Conservation (phyloP, 305 asterid genomes). For the Rubia occidens region DNA sequence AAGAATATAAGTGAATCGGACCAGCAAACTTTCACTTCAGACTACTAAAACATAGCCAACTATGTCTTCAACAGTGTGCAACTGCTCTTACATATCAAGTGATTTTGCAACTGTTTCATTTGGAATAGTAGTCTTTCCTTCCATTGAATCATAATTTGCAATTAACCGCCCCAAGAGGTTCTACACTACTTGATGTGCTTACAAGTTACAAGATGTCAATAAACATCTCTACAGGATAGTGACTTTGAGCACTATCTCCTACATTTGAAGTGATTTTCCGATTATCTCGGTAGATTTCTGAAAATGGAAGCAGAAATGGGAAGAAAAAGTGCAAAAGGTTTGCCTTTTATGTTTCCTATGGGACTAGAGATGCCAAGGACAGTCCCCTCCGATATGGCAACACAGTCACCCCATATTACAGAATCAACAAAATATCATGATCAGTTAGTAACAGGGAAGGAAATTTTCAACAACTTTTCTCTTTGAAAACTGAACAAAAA, state of each 20-base stretch:
- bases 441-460: not conserved
- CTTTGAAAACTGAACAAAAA: not conserved
- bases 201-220: not conserved
- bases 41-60: not conserved
- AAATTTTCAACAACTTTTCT: not conserved
- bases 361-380: not conserved
- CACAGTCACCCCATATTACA: not conserved
- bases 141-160: not conserved
- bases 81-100: not conserved
- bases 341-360: not conserved
- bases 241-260: conserved; percentile 4
- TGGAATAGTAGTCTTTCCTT: not conserved
- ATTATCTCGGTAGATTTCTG: not conserved
- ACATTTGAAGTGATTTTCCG: not conserved
- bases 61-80: not conserved
- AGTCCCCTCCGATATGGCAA: not conserved
- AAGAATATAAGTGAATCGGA: not conserved
- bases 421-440: not conserved
- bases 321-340: not conserved
- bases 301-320: not conserved
- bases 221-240: not conserved
- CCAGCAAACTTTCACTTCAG: not conserved
- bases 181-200: not conserved
- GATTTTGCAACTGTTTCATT: not conserved
- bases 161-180: not conserved